Base-by-base conservation (phyloP, 306 rosid species). In the Glycyrrhiza uralensis region DNA sequence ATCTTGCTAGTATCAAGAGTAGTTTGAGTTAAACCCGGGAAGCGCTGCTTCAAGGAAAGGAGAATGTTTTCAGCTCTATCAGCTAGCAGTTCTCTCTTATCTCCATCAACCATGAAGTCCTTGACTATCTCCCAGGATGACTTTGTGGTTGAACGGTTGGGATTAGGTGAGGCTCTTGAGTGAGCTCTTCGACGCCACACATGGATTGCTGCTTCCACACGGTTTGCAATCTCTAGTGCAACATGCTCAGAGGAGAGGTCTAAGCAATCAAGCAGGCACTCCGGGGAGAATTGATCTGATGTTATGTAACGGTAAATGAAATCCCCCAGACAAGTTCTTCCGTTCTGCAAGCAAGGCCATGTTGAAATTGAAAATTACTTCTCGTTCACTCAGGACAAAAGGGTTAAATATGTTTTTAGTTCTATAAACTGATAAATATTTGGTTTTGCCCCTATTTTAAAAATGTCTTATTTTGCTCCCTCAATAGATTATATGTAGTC, bases 41-140 rank as follows among this genome's bases (percentile, higher is more conserved):
- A 91, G 35, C 97, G 86, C 72, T 89, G 97, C 81, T 91, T 94
- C 83, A 94, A 74, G 41, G 83, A 91, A 66, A 80, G 56, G 64
- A 91, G 76, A 80, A 91, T 81, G 63, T 81, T 85, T 74, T 89
- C 91, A 17, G 99, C 96, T 89, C 94, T 87, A 68, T 94, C 89
- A 6, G 96, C 99, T 6, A 94, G 81, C 35, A 91, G 58, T 72
- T 86, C 97, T 71, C 96, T 85, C 89, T 91, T 94, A 23, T 94
- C 97, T 39, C 88, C 96, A 76, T 89, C 97, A 14, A 75, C 81
- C 92, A 94, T 85, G 20, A 94, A 86, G 70, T 91, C 99, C 88
- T 86, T 94, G 49, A 94, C 91, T 54, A 91, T 82, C 73, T 85
- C 92, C 99, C 99, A 94, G 10, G 99, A 94, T 3, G 97, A 89